Evolutionary conservation across 345 rosid species (phyloP).

Genomic region (Moringa oleifera): DNA sequence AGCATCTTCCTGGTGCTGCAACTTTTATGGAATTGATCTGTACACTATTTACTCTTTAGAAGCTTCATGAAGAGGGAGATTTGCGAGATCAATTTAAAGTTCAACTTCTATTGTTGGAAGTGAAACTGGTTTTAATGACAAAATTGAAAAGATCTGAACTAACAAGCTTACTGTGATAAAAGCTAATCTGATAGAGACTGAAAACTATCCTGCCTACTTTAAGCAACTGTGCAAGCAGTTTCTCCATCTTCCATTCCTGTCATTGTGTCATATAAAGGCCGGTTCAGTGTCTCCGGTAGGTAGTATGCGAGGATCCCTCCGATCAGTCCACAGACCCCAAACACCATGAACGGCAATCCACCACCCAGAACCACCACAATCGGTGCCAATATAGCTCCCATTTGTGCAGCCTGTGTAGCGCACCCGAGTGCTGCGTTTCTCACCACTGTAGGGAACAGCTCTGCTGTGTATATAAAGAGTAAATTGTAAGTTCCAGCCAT

Average conservation of each 20-base stretch:
- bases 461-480: slow-evolving; percentile 74
- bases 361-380: slow-evolving; percentile 80
- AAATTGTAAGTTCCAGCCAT: slow-evolving; percentile 87
- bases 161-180: too few relatives aligned
- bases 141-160: too few relatives aligned
- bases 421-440: slow-evolving; percentile 88
- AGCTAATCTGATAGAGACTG: too few relatives aligned
- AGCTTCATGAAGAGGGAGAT: too few relatives aligned
- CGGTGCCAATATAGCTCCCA: slow-evolving; percentile 90
- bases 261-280: slow-evolving; percentile 84
- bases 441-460: slow-evolving; percentile 87
- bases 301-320: slow-evolving; percentile 76
- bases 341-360: slow-evolving; percentile 58
- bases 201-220: too few relatives aligned
- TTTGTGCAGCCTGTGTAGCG: slow-evolving; percentile 74
- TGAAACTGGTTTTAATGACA: too few relatives aligned
- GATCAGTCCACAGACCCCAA: slow-evolving; percentile 51
- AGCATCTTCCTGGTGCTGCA: too few relatives aligned
- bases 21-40: too few relatives aligned
- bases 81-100: too few relatives aligned
- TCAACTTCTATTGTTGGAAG: too few relatives aligned
- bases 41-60: too few relatives aligned
- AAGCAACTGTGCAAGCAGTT: not conserved
- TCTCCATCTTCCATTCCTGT: slow-evolving; percentile 67
- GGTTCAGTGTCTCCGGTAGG: slow-evolving; percentile 82